Base-by-base conservation (phyloP, 169 alveolate species). In the Babesia ovis region DNA sequence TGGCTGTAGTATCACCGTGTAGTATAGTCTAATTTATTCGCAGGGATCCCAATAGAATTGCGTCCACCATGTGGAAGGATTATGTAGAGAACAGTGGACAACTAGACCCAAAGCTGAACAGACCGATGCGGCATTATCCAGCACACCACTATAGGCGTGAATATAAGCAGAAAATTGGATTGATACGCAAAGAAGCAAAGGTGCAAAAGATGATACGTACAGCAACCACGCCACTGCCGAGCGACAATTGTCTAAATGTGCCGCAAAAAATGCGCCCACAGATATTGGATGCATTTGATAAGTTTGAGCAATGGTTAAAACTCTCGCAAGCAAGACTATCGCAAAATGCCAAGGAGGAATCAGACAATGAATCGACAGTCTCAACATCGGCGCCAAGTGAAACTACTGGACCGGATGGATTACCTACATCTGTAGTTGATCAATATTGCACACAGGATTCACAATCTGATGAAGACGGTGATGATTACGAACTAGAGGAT, bases 101-200 rank as follows among this genome's bases (percentile, higher is more conserved):
- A 14, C 11, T 41, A n/a, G 60, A 60, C 22, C 39, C 72, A 3
- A 32, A 55, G 18, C 68, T 43, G 4, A 56, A 79, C 41, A 68
- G 77, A 31, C 87, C 75, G n/a, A 14, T 34, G 55, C 46, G 87
- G 27, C 87, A 68, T 35, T 79, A 79, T 41, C 87, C 87, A 27
- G 77, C 74, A 48, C 87, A 79, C 54, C 71, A 79, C 48, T 79
- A 68, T 27, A 79, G 62, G 54, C 64, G 87, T n/a, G 50, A 66
- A 46, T 68, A 68, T 6, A 58, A 50, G 34, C 87, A 79, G 77
- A 79, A 46, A 41, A 69, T 59, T 25, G 87, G 87, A 2, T 59
- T 59, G 76, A 83, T 68, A 32, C 61, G 67, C 12, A 69, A 68
- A n/a, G 83, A 68, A 8, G 61, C 87, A 0, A 20, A 69, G 41